Evolutionary conservation across 2,329 filamentous ascomycete species (phyloP).

Genomic region (Colletotrichum liriopes): DNA sequence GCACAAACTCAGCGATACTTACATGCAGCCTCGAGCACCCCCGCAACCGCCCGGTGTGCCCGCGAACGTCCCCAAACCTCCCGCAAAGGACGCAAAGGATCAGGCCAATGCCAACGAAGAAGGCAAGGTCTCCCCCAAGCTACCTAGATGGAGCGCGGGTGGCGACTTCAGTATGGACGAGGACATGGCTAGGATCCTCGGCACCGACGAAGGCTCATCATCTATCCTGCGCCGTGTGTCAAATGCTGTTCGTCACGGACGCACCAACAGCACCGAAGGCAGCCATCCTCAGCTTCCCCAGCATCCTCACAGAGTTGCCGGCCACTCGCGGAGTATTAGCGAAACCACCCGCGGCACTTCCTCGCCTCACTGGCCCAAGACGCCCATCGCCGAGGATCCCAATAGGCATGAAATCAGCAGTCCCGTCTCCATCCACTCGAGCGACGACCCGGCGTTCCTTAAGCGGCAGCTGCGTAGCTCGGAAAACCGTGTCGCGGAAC

Average conservation of each 20-base stretch:
- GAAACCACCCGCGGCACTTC: slow-evolving; percentile 76
- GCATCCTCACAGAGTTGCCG: slow-evolving; percentile 46
- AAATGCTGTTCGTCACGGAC: slow-evolving; percentile 92
- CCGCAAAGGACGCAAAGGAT: slow-evolving; percentile 67
- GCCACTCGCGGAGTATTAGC: slow-evolving; percentile 75
- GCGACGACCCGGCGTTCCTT: slow-evolving; percentile 77
- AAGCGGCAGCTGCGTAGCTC: slow-evolving; percentile 85
- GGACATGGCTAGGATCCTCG: slow-evolving; percentile 91
- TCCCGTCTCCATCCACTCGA: slow-evolving; percentile 75
- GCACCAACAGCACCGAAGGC: slow-evolving; percentile 84
- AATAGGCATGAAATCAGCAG: slow-evolving; percentile 77
- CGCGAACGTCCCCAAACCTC: slow-evolving; percentile 54
- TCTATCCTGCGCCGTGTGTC: slow-evolving; percentile 91
- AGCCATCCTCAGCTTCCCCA: slow-evolving; percentile 52
- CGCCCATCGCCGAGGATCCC: slow-evolving; percentile 69
- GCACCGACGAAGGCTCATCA: slow-evolving; percentile 81
- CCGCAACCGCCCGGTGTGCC: slow-evolving; percentile 64
- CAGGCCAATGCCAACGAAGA: slow-evolving; percentile 59
- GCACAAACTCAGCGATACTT: slow-evolving; percentile 65
- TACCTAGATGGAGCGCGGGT: slow-evolving; percentile 83
- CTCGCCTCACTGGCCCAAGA: slow-evolving; percentile 80
- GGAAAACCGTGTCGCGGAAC: slow-evolving; percentile 87
- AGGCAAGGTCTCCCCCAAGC: slow-evolving; percentile 73
- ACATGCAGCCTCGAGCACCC: slow-evolving; percentile 72
- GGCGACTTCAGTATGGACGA: slow-evolving; percentile 96